Evolutionary conservation across 768 basidiomycete species (phyloP).

Genomic region (Rhizopogon vesiculosus): DNA sequence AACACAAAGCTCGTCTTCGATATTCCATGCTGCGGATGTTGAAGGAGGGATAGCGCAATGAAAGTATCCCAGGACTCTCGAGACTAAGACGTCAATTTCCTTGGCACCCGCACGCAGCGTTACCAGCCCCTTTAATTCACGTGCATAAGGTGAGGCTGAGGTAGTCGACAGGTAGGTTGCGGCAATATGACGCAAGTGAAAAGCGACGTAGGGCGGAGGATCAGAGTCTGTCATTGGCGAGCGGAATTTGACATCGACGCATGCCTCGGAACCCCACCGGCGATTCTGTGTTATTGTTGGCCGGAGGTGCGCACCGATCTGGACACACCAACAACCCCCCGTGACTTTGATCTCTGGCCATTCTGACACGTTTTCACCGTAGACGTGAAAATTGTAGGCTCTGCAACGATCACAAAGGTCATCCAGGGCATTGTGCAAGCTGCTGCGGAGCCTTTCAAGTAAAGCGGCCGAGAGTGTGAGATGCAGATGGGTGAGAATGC

Average conservation of each 20-base stretch:
- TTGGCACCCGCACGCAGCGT: conserved; percentile 6
- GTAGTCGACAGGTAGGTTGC: conserved; percentile 42
- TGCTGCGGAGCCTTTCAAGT: conserved; percentile 35
- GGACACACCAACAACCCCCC: conserved; percentile 43
- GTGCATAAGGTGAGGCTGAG: conserved; percentile 23
- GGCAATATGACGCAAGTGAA: conserved; percentile 41
- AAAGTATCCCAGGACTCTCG: conserved; percentile 36
- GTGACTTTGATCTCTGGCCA: conserved; percentile 46
- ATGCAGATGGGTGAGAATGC: conserved; percentile 46
- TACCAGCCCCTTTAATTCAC: conserved; percentile 10
- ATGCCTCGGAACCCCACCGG: conserved; percentile 5
- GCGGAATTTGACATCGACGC: conserved; percentile 21
- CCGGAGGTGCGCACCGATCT: conserved; percentile 12
- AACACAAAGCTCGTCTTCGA: conserved; percentile 22
- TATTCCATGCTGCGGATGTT: conserved; percentile 21
- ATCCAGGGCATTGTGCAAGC: conserved; percentile 27
- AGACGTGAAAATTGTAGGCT: conserved; percentile 49
- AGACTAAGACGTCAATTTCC: conserved; percentile 42
- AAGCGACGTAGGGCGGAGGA: conserved; percentile 26
- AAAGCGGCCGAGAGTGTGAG: conserved; percentile 37
- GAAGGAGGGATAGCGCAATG: conserved; percentile 28
- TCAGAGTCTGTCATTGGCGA: conserved; percentile 26
- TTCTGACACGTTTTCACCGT: conserved; percentile 45
- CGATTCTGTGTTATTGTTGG: not conserved
- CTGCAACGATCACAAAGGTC: conserved; percentile 45